Evolutionary conservation across 2,329 filamentous ascomycete species (phyloP).

Genomic region (Pseudogymnoascus sp.): DNA sequence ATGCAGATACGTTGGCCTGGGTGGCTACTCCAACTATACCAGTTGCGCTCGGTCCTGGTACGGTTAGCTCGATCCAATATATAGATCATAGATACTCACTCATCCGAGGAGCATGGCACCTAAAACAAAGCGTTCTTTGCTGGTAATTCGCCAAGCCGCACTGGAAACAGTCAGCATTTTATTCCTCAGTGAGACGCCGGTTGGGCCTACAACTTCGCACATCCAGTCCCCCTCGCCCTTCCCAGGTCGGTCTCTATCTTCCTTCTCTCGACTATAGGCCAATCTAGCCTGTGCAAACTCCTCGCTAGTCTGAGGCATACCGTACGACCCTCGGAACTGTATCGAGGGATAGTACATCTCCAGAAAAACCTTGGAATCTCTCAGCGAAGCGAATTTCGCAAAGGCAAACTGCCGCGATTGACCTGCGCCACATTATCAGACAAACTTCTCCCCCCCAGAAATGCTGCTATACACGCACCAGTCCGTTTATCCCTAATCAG

Average conservation of each 20-base stretch:
- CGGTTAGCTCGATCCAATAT: constrained; percentile 23
- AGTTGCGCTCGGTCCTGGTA: constrained; percentile 26
- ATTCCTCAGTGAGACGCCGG: neutral
- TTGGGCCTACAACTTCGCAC: constrained; percentile 40
- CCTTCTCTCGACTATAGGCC: constrained; percentile 44
- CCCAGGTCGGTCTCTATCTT: constrained; percentile 38
- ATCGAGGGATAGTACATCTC: constrained; percentile 43
- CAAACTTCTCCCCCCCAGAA: neutral
- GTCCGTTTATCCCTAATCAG: constrained; percentile 51
- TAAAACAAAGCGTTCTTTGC: constrained; percentile 47
- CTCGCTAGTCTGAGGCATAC: constrained; percentile 33
- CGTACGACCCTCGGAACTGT: constrained; percentile 39
- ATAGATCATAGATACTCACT: constrained; percentile 32
- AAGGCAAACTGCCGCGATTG: constrained; percentile 49
- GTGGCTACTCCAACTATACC: constrained; percentile 25
- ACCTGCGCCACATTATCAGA: constrained; percentile 30
- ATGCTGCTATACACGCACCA: constrained; percentile 32
- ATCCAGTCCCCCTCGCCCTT: constrained; percentile 48
- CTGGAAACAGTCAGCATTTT: constrained; percentile 29
- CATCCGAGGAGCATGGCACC: constrained; percentile 47
- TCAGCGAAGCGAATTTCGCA: constrained; percentile 42
- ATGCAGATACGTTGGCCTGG: constrained; percentile 31
- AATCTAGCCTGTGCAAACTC: constrained; percentile 34
- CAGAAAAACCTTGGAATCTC: constrained; percentile 44
- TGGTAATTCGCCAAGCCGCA: constrained; percentile 50